Evolutionary conservation across 345 rosid genomes (phyloP).

Genomic region (Alliaria petiolata): DNA sequence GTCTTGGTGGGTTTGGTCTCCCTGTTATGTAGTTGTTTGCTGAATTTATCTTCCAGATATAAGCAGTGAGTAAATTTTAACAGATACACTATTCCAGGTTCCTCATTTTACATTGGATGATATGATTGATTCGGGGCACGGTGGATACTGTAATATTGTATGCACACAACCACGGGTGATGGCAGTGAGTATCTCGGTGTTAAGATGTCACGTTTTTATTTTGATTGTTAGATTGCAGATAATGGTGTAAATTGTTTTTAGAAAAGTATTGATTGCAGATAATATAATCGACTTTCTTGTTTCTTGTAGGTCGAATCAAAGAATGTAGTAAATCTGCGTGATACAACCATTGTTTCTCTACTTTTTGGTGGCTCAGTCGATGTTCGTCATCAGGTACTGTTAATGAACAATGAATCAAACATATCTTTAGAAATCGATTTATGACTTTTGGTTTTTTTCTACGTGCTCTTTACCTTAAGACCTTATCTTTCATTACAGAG

Average conservation of each 20-base stretch:
- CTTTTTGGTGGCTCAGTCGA: slow-evolving; percentile 82
- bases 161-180: slow-evolving; percentile 96
- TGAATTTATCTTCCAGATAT: neutral
- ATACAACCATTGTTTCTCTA: slow-evolving; percentile 73
- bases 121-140: slow-evolving; percentile 79
- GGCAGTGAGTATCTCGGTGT: slow-evolving; percentile 51
- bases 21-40: slow-evolving; percentile 4
- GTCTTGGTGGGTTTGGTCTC: too few relatives aligned
- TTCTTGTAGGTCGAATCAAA: slow-evolving; percentile 72
- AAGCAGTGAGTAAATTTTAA: slow-evolving; percentile 5
- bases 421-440: neutral
- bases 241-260: too few relatives aligned
- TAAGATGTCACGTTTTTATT: neutral
- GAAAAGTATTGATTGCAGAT: neutral
- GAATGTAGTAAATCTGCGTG: slow-evolving; percentile 65
- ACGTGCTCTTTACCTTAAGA: neutral
- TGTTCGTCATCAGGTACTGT: slow-evolving; percentile 76
- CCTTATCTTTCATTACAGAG: slow-evolving; percentile 37
- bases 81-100: slow-evolving; percentile 46
- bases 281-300: neutral
- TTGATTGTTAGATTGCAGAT: neutral
- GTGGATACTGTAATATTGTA: slow-evolving; percentile 80
- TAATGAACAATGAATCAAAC: neutral
- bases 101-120: slow-evolving; percentile 93
- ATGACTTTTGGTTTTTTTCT: neutral